Conservation (phyloP, 306 rosid genomes). For the Neltuma alba region DNA sequence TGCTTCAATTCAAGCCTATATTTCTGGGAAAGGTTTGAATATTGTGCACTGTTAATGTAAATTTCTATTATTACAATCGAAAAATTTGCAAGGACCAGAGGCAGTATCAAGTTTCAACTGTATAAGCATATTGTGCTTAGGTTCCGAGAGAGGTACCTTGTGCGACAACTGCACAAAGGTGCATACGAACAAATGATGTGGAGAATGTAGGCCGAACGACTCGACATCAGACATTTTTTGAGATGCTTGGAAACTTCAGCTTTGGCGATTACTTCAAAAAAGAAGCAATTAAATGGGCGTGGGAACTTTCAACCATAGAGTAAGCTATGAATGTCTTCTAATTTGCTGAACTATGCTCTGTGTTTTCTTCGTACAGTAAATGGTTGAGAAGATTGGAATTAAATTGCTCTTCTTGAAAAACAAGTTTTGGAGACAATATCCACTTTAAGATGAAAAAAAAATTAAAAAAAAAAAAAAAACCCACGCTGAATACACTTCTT, state of each 20-base stretch:
- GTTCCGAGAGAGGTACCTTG: conserved; percentile 72
- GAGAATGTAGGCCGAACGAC: conserved; percentile 89
- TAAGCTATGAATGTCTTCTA: conserved; percentile 40
- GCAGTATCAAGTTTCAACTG: neutral
- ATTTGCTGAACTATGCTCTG: neutral
- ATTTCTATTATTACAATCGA: neutral
- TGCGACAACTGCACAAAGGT: conserved; percentile 87
- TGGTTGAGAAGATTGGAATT: neutral
- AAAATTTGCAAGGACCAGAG: neutral
- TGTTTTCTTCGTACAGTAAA: neutral
- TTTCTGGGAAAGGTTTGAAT: conserved; percentile 78
- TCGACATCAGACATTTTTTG: conserved; percentile 90
- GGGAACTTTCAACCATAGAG: conserved; percentile 90
- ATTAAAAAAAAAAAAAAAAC: neutral
- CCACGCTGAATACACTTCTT: neutral
- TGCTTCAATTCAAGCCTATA: conserved; percentile 95
- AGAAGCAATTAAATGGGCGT: conserved; percentile 93
- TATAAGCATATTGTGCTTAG: conserved; percentile 37
- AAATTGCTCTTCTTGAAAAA: conserved; percentile 6
- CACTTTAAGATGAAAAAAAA: neutral
- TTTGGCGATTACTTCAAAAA: conserved; percentile 96
- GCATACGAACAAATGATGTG: conserved; percentile 89
- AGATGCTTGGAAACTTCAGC: conserved; percentile 99
- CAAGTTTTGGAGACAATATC: neutral
- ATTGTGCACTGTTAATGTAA: neutral